Percentiles rank a stretch among this genome's conserved stretches.
Conservation (phyloP, 2,329 filamentous ascomycete genomes). For the Exophiala phaeomuriformis region DNA sequence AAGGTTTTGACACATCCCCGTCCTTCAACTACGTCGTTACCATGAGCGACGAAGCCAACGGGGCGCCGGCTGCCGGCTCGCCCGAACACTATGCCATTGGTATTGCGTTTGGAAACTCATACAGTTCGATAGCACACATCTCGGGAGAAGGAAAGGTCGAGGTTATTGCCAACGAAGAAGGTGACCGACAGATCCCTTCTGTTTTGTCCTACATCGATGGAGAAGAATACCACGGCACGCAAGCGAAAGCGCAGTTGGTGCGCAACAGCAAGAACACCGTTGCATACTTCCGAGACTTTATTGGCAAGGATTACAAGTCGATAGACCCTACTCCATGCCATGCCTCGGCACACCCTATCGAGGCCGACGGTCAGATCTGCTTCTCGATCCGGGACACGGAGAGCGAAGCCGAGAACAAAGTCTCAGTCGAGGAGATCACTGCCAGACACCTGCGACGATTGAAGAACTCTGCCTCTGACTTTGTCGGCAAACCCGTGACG, state of each 20-base stretch:
- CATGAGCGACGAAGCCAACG: constrained; percentile 50
- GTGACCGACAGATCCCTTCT: constrained; percentile 95
- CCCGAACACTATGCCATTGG: constrained; percentile 67
- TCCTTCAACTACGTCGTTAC: not conserved
- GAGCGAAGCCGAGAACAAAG: constrained; percentile 56
- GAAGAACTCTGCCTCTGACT: constrained; percentile 77
- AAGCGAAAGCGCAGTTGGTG: constrained; percentile 89
- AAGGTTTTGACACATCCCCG: too few relatives aligned
- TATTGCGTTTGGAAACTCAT: constrained; percentile 95
- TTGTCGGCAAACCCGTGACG: constrained; percentile 84
- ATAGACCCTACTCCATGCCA: constrained; percentile 96
- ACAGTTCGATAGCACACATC: constrained; percentile 93
- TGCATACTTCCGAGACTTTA: constrained; percentile 90
- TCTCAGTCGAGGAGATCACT: constrained; percentile 72
- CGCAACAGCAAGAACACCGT: constrained; percentile 90
- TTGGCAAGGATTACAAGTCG: constrained; percentile 90
- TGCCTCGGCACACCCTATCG: constrained; percentile 80
- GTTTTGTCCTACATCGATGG: constrained; percentile 90
- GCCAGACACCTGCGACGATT: constrained; percentile 79
- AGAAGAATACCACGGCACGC: constrained; percentile 92
- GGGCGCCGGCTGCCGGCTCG: constrained; percentile 36
- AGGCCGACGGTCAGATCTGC: constrained; percentile 62
- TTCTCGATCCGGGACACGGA: constrained; percentile 77
- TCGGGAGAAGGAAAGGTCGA: constrained; percentile 83
- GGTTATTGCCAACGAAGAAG: constrained; percentile 98